Evolutionary conservation across 805 yeast genomes (phyloP), one percentile per base, ranked within the genome.

Genomic region (Wickerhamomyces strasburgensis): DNA sequence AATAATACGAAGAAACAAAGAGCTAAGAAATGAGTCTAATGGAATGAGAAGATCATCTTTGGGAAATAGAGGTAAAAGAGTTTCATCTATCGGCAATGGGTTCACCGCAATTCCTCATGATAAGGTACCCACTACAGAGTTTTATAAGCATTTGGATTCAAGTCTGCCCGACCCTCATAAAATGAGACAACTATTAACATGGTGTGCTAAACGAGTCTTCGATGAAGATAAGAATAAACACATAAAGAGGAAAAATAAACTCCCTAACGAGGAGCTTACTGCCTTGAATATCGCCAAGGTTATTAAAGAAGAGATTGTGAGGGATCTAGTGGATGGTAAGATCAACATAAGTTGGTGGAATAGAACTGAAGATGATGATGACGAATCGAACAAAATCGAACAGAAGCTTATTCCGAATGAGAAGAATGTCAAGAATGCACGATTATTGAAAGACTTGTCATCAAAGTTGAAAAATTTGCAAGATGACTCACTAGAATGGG

Each of bases 11-110:
- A 48, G 62, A 45, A 64, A 64, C 43, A 60, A 65, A 35, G 54
- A 57, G 34, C 31, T 58, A 23, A 48, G 65, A 28, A 49, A 50
- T 17, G 51, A 44, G 5, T 21, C 38, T n/a, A 39, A 46, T 52
- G 28, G 10, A 7, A 59, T 58, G 31, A 62, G 83, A 46, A 54
- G 82, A 35, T 52, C 75, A 2, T 75, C 83, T 1, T 58, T 78
- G 45, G 54, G 69, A 27, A 70, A 72, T 36, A 62, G 93, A 24
- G 93, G 93, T 6, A 80, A 80, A 49, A 59, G 93, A 19, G 73
- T 79, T 3, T 82, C 84, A 51, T 79, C 88, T 0, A 72, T 83
- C 6, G 88, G 89, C 2, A 81, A 80, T 50, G 90, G 89, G 3
- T 76, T 75, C 47, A 67, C 65, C 3, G 84, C 80, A 0, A 71